These are phyloP conservation scores for Saccharomyces jurei DNA, from an alignment of 805 yeast genomes.

Conservation along the genomic window DNA sequence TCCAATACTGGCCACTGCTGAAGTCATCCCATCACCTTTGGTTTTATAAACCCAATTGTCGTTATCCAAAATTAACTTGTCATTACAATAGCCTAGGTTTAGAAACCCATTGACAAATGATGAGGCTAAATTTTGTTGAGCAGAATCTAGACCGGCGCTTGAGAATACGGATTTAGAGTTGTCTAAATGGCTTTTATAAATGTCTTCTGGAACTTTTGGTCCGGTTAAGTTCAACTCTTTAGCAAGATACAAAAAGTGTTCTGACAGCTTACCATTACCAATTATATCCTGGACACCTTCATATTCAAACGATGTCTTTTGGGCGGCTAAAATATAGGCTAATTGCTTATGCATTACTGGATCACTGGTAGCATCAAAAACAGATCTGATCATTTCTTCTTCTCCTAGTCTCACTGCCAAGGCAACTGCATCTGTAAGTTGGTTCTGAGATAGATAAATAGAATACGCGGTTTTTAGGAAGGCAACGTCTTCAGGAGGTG, in stretches of 20 bases:
- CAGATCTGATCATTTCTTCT: conserved; percentile 65
- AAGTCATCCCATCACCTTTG: conserved; percentile 82
- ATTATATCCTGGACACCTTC: conserved; percentile 77
- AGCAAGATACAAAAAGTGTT: conserved; percentile 69
- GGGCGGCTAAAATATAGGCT: conserved; percentile 81
- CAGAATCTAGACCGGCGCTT: conserved; percentile 61
- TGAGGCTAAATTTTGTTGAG: conserved; percentile 89
- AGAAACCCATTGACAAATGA: conserved; percentile 89
- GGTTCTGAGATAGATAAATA: conserved; percentile 70
- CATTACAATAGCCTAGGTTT: conserved; percentile 85
- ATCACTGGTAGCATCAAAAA: conserved; percentile 76
- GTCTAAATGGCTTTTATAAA: conserved; percentile 86
- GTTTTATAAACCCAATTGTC: conserved; percentile 89
- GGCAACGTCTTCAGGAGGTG: conserved; percentile 86
- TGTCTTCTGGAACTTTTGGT: conserved; percentile 91
- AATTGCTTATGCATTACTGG: conserved; percentile 74
- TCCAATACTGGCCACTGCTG: conserved; percentile 89
- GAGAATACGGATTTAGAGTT: conserved; percentile 51
- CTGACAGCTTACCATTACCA: conserved; percentile 69
- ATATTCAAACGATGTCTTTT: conserved; percentile 70
- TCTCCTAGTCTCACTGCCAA: conserved; percentile 86
- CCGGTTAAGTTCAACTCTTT: conserved; percentile 82
- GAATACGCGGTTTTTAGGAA: conserved; percentile 83
- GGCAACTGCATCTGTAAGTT: conserved; percentile 81
- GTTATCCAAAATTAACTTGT: conserved; percentile 68